Percentiles rank a stretch among this genome's conserved stretches.
Conservation (phyloP, 768 basidiomycete species). For the Lactifluus subvellereus region DNA sequence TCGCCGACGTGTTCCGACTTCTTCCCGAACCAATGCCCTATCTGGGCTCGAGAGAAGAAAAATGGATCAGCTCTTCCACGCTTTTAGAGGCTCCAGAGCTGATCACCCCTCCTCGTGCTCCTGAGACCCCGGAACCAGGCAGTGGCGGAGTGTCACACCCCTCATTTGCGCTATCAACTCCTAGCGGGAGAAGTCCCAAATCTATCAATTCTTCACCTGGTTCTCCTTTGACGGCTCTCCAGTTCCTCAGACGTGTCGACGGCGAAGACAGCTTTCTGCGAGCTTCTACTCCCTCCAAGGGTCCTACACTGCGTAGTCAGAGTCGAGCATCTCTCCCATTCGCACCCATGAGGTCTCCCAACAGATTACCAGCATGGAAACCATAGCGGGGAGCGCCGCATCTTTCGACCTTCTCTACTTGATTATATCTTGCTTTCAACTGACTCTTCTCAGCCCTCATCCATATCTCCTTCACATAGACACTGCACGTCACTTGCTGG, state of each 20-base stretch:
- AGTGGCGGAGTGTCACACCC: constrained; percentile 43
- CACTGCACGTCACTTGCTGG: constrained; percentile 7
- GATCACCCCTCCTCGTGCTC: constrained; percentile 37
- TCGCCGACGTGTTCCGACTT: constrained; percentile 75
- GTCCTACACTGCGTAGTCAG: constrained; percentile 2
- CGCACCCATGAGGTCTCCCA: constrained; percentile 8
- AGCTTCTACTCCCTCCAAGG: constrained; percentile 61
- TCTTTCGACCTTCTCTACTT: background rate
- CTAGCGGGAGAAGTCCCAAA: constrained; percentile 41
- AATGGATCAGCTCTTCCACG: constrained; percentile 79
- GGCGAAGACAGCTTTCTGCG: constrained; percentile 46
- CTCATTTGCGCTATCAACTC: constrained; percentile 55
- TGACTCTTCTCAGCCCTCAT: constrained; percentile 4
- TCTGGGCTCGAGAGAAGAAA: constrained; percentile 51
- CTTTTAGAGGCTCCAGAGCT: constrained; percentile 52
- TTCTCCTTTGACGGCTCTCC: constrained; percentile 73
- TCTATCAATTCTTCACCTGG: constrained; percentile 53
- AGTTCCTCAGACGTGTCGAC: constrained; percentile 80
- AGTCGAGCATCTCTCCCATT: constrained; percentile 9
- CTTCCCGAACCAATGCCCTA: constrained; percentile 53
- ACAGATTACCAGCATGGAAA: constrained; percentile 22
- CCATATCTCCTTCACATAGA: background rate
- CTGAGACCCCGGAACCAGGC: constrained; percentile 65
- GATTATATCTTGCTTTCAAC: constrained; percentile 5
- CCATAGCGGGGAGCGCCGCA: constrained; percentile 10